phyloP scores from a whole-genome alignment of 768 basidiomycete genomes.

The Leucocoprinus birnbaumii region DNA sequence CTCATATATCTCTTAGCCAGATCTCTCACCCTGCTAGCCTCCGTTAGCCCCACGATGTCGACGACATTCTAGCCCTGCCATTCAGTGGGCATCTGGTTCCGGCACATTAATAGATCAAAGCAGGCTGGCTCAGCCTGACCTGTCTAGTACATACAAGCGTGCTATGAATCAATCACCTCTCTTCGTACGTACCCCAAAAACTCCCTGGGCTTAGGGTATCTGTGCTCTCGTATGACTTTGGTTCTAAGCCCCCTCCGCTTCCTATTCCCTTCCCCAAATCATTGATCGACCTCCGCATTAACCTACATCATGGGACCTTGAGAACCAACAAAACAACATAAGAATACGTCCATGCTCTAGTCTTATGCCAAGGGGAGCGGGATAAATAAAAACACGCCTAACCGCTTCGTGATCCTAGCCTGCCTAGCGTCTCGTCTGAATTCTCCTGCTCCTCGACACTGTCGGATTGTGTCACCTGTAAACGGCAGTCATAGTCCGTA shows the following conservation, averaged over 20 bases:
- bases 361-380: background rate
- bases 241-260: background rate
- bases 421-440: constrained; percentile 75
- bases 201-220: too few species aligned
- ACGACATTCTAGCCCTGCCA: too few species aligned
- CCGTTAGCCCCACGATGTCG: too few species aligned
- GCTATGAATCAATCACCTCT: constrained; percentile 1
- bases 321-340: constrained; percentile 19
- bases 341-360: constrained; percentile 17
- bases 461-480: constrained; percentile 83
- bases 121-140: background rate
- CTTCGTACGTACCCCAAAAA: background rate
- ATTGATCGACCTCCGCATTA: constrained; percentile 1
- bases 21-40: background rate
- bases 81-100: background rate
- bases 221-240: too few species aligned
- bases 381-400: constrained; percentile 33
- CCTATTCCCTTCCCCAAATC: background rate
- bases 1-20: too few species aligned
- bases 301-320: constrained; percentile 46
- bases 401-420: constrained; percentile 72
- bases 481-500: constrained; percentile 2
- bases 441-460: constrained; percentile 84
- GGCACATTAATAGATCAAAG: background rate
- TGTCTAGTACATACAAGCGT: constrained; percentile 1